Evolutionary conservation across 2,329 filamentous ascomycete species (phyloP), one percentile per base, ranked within the genome.

Genomic region (Fusarium domesticum): DNA sequence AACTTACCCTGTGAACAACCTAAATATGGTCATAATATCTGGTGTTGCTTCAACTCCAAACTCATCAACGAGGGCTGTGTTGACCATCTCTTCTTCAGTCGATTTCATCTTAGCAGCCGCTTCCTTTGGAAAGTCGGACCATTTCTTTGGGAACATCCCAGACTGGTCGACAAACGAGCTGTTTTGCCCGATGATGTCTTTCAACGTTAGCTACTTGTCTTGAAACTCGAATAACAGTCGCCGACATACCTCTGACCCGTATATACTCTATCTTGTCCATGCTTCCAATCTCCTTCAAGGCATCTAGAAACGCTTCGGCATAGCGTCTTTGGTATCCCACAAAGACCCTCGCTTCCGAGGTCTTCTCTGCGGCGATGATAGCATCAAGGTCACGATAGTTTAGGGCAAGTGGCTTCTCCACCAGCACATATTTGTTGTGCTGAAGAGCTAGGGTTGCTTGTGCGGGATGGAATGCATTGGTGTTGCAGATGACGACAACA

Each of bases 321-420:
- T 83, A 82, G n/a, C 81, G 70, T 1, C 81, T 68, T 70, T 81
- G 81, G 43, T 78, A 81, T 2, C 79, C 80, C 0, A 85, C 77
- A 55, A 84, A 78, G 2, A 82, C 70, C 5, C 64, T 66, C 0
- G 69, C 72, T 10, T 60, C 54, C 0, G 70, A 69, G 1, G 47
- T 53, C 15, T 63, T 60, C 56, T 81, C 75, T 0, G 78, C 78
- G 0, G 65, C 71, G 20, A 75, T 63, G 17, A 85, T 73, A 0
- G 64, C 58, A 18, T 73, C 62, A 0, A 73, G 64, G 36, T 74
- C 72, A 2, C 64, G 67, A 16, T 75, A 61, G 18, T 68, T 75
- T 5, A 83, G 56, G 0, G 77, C 70, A 2, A 80, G 54, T 0
- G 81, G 81, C 45, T 83, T 82, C 58, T 85, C 80, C 4, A 84